Evolutionary conservation across 2,329 filamentous ascomycete species (phyloP).

Genomic region (Thelonectria discophora): DNA sequence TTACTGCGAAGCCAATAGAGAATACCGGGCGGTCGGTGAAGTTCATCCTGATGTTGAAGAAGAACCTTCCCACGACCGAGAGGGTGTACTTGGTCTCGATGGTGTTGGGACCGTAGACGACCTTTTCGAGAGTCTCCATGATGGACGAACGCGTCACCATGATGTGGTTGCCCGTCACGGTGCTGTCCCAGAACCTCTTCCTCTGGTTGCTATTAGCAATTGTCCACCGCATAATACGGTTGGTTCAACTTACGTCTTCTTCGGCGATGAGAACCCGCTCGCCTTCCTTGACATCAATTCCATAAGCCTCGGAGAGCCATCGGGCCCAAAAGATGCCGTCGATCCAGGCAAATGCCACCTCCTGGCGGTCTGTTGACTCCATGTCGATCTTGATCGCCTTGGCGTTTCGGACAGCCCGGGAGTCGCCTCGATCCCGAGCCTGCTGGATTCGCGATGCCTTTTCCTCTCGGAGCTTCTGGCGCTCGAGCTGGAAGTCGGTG

Average conservation of each 20-base stretch:
- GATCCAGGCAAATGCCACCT: constrained; percentile 96
- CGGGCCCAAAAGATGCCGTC: constrained; percentile 97
- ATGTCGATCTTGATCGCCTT: constrained; percentile 94
- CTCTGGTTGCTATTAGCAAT: constrained; percentile 66
- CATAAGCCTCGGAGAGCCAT: constrained; percentile 95
- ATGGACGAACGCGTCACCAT: constrained; percentile 89
- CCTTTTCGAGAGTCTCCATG: constrained; percentile 82
- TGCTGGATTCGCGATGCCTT: constrained; percentile 97
- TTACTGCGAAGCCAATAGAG: constrained; percentile 65
- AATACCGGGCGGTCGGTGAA: constrained; percentile 69
- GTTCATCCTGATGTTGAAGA: constrained; percentile 69
- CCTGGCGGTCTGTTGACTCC: constrained; percentile 84
- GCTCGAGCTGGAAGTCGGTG: constrained; percentile 88
- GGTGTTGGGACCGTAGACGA: constrained; percentile 73
- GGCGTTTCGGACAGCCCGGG: constrained; percentile 83
- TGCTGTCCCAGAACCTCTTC: constrained; percentile 93
- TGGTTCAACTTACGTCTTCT: constrained; percentile 79
- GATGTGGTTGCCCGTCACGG: constrained; percentile 88
- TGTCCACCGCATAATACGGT: neutral
- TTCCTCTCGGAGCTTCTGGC: constrained; percentile 90
- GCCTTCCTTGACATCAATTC: constrained; percentile 85
- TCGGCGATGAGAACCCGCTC: constrained; percentile 97
- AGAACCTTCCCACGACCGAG: constrained; percentile 74
- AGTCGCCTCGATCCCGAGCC: constrained; percentile 90
- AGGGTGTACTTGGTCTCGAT: constrained; percentile 83